Evolutionary conservation across 2,329 filamentous ascomycete species (phyloP).

Genomic region (Apiospora rasikravindrae): DNA sequence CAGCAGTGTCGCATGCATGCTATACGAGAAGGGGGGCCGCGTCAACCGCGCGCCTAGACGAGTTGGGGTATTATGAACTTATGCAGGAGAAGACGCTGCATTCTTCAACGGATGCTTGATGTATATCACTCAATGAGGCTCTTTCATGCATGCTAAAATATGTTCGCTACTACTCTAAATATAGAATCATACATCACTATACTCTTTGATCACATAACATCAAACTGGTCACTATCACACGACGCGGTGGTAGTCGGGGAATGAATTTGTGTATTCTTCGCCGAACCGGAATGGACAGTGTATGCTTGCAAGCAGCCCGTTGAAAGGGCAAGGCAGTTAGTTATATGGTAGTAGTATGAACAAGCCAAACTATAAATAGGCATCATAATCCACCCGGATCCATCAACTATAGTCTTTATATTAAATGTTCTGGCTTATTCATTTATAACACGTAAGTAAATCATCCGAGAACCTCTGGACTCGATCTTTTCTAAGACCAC

Average conservation of each 20-base stretch:
- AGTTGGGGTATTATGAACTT: not conserved
- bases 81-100: not conserved
- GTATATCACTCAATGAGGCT: not conserved
- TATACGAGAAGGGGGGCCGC: not conserved
- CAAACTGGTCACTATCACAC: not conserved
- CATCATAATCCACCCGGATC: no score
- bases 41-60: not conserved
- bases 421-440: not conserved
- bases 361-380: not conserved
- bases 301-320: no score
- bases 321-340: not conserved
- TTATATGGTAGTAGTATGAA: no score
- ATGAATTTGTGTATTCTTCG: not conserved
- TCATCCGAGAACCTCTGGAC: fast-evolving
- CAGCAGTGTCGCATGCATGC: not conserved
- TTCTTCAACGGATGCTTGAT: not conserved
- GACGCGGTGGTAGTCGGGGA: not conserved
- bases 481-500: no score
- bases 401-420: not conserved
- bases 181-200: not conserved
- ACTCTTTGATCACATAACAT: not conserved
- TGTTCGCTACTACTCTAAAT: not conserved
- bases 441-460: not conserved
- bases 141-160: not conserved
- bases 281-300: not conserved